These are phyloP conservation scores for Heimioporus sp. DNA, from an alignment of 768 basidiomycete genomes.

Conservation along the genomic window DNA sequence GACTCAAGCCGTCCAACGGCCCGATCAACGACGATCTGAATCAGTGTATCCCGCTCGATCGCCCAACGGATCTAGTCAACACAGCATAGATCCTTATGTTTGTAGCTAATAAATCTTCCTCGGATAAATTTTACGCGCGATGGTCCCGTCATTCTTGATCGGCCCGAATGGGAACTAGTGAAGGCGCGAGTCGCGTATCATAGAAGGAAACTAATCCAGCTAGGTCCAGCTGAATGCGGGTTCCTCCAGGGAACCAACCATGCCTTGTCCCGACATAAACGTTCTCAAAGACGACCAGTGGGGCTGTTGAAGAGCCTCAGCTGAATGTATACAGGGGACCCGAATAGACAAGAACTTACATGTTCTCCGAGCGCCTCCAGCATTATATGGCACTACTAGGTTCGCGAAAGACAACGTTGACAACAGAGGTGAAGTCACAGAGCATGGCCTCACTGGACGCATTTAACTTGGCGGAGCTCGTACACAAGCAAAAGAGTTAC, in stretches of 20 bases:
- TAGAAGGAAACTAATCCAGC: background rate
- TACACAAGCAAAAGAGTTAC: background rate
- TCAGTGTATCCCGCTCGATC: no score
- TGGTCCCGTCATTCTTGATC: background rate
- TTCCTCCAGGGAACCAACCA: background rate
- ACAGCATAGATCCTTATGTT: background rate
- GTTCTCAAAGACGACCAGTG: background rate
- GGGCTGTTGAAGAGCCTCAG: background rate
- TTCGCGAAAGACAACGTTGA: constrained; percentile 18
- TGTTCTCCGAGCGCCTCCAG: background rate
- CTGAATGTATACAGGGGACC: no score
- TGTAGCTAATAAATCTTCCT: background rate
- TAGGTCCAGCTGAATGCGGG: background rate
- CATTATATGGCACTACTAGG: background rate
- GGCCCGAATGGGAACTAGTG: background rate
- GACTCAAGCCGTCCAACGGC: no score
- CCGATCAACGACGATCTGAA: no score
- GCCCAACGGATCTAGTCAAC: no score
- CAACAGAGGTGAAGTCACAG: constrained; percentile 26
- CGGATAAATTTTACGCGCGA: background rate
- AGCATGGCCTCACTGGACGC: constrained; percentile 30
- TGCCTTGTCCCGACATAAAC: background rate
- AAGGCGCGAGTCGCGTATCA: background rate
- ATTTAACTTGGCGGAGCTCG: background rate
- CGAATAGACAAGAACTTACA: no score